These are phyloP conservation scores for Paramecium biaurelia DNA, from an alignment of 73 alveolate species.

Conservation along the genomic window DNA sequence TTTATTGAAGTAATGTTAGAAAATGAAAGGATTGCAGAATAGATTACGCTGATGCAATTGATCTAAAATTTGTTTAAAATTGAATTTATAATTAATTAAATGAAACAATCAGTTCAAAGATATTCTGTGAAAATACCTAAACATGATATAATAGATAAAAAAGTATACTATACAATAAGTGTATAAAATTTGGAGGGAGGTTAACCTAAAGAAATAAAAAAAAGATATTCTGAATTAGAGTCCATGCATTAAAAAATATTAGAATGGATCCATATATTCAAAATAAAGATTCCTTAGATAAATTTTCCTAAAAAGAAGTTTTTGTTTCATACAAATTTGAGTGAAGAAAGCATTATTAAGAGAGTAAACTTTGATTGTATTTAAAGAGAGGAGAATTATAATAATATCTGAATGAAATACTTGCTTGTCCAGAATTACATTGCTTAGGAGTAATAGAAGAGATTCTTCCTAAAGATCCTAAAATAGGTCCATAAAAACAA, in stretches of 20 bases:
- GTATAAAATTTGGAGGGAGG: neutral
- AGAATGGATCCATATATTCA: neutral
- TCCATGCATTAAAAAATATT: neutral
- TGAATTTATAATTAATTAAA: neutral
- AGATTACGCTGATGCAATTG: neutral
- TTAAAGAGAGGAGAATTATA: conserved; percentile 4
- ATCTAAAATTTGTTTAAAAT: neutral
- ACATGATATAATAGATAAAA: conserved; percentile 6
- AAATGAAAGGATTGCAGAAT: neutral
- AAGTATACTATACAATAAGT: neutral
- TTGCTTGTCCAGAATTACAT: neutral
- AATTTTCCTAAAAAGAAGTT: conserved; percentile 26
- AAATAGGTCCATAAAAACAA: neutral
- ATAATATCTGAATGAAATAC: conserved; percentile 18
- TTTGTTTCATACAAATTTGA: neutral
- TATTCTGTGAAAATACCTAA: neutral
- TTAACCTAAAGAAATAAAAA: neutral
- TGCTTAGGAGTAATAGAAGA: neutral
- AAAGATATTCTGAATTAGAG: conserved; percentile 17
- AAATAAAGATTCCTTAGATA: neutral
- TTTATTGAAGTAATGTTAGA: neutral
- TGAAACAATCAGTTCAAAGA: neutral
- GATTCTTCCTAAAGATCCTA: neutral
- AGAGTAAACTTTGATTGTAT: neutral
- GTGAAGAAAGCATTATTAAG: neutral